Percentiles rank a stretch among this genome's conserved stretches.
These are phyloP conservation scores for Pueraria montana DNA, from an alignment of 306 rosid genomes.

Conservation along the genomic window DNA sequence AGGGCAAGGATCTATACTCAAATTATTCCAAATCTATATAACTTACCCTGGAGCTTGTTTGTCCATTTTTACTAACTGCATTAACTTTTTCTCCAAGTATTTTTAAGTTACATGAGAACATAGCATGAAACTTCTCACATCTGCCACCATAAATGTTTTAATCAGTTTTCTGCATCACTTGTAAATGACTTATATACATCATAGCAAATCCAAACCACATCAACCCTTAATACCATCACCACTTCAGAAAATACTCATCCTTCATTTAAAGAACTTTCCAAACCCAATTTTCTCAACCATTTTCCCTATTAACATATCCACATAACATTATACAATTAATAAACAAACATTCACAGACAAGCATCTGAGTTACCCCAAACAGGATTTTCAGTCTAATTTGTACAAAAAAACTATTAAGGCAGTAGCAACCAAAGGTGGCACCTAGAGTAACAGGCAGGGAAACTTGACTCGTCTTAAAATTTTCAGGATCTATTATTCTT, in stretches of 20 bases:
- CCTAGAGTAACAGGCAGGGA: background rate
- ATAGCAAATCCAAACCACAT: background rate
- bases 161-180: constrained; percentile 12
- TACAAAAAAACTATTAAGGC: constrained; percentile 3
- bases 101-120: background rate
- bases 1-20: no score
- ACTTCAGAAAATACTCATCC: background rate
- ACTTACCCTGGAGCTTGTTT: background rate
- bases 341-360: background rate
- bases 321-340: background rate
- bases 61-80: background rate
- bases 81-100: background rate
- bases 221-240: background rate
- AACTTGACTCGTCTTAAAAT: background rate
- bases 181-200: background rate
- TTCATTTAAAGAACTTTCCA: background rate
- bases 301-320: constrained; percentile 1
- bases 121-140: background rate
- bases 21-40: background rate
- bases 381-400: background rate
- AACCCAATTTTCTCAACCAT: background rate
- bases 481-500: constrained; percentile 5
- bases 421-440: background rate
- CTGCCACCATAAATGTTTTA: background rate
- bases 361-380: background rate